Percentiles rank a stretch among this genome's conserved stretches.
phyloP scores from a whole-genome alignment of 2,329 filamentous ascomycete genomes.

The Aspergillus sp. region DNA sequence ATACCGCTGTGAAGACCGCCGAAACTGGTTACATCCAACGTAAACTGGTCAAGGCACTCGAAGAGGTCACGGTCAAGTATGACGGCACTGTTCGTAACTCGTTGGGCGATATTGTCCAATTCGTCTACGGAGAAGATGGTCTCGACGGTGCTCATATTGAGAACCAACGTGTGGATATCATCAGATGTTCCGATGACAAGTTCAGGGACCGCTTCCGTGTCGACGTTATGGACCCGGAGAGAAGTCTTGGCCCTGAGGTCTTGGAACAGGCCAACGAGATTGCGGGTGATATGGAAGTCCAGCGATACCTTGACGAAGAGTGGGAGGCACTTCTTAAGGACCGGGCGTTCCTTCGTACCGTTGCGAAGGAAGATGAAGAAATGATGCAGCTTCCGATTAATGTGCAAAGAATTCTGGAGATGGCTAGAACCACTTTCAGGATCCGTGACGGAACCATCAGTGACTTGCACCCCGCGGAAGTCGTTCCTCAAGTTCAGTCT shows the following conservation, averaged over 20 bases:
- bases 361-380: slow-evolving; percentile 71
- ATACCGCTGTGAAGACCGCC: slow-evolving; percentile 98
- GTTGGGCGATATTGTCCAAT: slow-evolving; percentile 90
- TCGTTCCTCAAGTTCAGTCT: slow-evolving; percentile 68
- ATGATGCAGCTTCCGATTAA: slow-evolving; percentile 90
- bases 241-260: slow-evolving; percentile 57
- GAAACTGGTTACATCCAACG: slow-evolving; percentile 99
- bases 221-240: slow-evolving; percentile 68
- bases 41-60: slow-evolving; percentile 92
- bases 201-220: slow-evolving; percentile 78
- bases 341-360: slow-evolving; percentile 62
- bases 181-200: slow-evolving; percentile 66
- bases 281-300: slow-evolving; percentile 75
- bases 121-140: slow-evolving; percentile 95
- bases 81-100: slow-evolving; percentile 97
- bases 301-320: slow-evolving; percentile 79
- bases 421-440: slow-evolving; percentile 81
- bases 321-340: slow-evolving; percentile 71
- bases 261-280: slow-evolving; percentile 84
- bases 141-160: slow-evolving; percentile 90
- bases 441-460: slow-evolving; percentile 79
- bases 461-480: slow-evolving; percentile 79
- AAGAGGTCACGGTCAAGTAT: slow-evolving; percentile 96
- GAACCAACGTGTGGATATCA: slow-evolving; percentile 79
- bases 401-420: slow-evolving; percentile 80